Evolutionary conservation across 257 asterid genomes (phyloP).

Genomic region (Solanum pimpinellifolium): DNA sequence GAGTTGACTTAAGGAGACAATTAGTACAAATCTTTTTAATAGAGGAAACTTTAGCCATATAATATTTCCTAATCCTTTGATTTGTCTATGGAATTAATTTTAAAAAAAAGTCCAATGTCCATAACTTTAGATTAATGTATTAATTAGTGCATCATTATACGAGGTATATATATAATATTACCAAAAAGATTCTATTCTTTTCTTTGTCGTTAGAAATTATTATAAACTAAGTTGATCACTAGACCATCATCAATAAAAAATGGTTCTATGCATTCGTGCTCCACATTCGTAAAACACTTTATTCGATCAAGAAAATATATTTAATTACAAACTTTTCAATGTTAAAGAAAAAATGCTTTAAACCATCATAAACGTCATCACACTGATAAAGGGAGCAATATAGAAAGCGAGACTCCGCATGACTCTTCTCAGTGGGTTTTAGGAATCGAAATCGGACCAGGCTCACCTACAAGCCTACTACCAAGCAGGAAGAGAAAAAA

Average conservation of each 20-base stretch:
- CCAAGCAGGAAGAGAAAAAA: not conserved
- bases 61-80: not conserved
- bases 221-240: not conserved
- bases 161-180: not conserved
- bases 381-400: not conserved
- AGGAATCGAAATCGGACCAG: not conserved
- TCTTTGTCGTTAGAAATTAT: not conserved
- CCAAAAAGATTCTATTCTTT: not conserved
- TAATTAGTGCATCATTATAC: not conserved
- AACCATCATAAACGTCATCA: not conserved
- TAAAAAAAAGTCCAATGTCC: not conserved
- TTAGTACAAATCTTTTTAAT: not conserved
- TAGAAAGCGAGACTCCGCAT: not conserved
- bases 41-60: not conserved
- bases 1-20: conserved; percentile 8
- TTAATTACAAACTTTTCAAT: not conserved
- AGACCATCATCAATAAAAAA: not conserved
- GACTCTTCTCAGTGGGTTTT: not conserved
- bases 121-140: not conserved
- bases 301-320: not conserved
- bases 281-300: not conserved
- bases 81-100: not conserved
- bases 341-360: not conserved
- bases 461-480: not conserved
- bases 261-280: not conserved